A percentile compares a stretch with the other conserved stretches of the same genome.
phyloP scores from a whole-genome alignment of 1,284 basidiomycete genomes.

The Filobasidium uniguttulatum region DNA sequence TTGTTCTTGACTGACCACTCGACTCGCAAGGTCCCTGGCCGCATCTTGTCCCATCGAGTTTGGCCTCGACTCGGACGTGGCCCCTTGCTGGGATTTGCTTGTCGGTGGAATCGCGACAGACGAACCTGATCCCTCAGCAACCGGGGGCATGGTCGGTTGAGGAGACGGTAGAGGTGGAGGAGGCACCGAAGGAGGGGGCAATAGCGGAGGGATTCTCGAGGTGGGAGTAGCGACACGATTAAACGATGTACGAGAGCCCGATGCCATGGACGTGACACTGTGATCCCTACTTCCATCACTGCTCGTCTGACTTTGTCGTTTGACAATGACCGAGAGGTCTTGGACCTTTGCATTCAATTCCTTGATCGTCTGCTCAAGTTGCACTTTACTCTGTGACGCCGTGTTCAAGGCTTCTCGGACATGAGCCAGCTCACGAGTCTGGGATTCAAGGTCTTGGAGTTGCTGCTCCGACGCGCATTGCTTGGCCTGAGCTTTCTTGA shows the following conservation, averaged over 20 bases:
- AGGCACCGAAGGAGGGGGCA: slow-evolving; percentile 73
- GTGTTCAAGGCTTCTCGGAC: neutral
- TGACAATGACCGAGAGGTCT: neutral
- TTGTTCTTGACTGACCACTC: no score
- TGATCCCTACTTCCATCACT: neutral
- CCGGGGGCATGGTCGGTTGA: slow-evolving; percentile 20
- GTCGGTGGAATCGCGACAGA: no score
- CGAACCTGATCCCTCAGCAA: neutral
- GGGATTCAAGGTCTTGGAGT: no score
- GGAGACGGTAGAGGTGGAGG: slow-evolving; percentile 63
- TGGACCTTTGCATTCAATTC: slow-evolving; percentile 17
- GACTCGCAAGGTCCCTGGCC: no score
- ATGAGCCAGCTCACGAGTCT: neutral
- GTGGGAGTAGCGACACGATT: slow-evolving; percentile 4
- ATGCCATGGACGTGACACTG: neutral
- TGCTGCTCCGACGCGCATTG: no score
- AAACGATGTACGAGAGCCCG: neutral
- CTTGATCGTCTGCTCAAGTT: neutral
- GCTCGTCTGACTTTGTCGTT: neutral
- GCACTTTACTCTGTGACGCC: neutral
- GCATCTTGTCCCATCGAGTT: no score
- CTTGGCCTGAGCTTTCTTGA: no score
- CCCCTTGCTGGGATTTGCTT: no score
- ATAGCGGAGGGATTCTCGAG: slow-evolving; percentile 50
- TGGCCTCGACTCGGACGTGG: no score